Conservation (phyloP, 345 rosid species). For the Barbarea vulgaris region DNA sequence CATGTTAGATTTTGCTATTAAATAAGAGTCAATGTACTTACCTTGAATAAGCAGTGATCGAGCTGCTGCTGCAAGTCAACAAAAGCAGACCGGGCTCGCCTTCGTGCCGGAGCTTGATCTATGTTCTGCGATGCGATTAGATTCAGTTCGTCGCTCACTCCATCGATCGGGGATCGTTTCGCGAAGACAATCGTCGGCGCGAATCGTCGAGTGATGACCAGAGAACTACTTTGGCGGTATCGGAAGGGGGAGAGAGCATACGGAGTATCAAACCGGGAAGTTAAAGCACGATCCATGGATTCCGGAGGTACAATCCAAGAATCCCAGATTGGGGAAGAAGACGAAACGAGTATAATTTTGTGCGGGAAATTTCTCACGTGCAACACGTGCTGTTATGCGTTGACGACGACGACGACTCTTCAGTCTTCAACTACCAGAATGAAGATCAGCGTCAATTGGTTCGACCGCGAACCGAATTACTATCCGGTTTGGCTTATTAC, state of each 20-base stretch:
- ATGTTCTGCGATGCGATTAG: conserved; percentile 64
- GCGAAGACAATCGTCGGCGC: conserved; percentile 8
- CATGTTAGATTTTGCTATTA: background rate
- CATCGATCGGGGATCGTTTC: conserved; percentile 50
- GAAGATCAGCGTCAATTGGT: conserved; percentile 8
- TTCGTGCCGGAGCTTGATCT: conserved; percentile 74
- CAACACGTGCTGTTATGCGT: conserved; percentile 21
- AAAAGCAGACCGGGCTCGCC: conserved; percentile 77
- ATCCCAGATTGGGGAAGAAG: conserved; percentile 24
- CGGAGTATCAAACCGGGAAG: conserved; percentile 23
- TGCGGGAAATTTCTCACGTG: conserved; percentile 41
- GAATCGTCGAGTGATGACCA: background rate
- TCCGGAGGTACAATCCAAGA: conserved; percentile 13
- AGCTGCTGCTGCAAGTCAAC: conserved; percentile 61
- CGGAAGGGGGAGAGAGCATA: conserved; percentile 11
- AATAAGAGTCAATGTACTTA: conserved; percentile 2
- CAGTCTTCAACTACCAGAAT: background rate
- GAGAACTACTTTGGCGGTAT: background rate
- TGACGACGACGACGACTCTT: background rate
- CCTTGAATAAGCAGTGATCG: conserved; percentile 90
- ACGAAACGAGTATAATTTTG: conserved; percentile 21
- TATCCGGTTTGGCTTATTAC: no score
- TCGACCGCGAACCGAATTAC: background rate
- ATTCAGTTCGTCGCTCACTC: conserved; percentile 68
- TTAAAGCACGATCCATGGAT: conserved; percentile 35